Conservation (phyloP, 768 basidiomycete genomes). For the Piloderma croceum region DNA sequence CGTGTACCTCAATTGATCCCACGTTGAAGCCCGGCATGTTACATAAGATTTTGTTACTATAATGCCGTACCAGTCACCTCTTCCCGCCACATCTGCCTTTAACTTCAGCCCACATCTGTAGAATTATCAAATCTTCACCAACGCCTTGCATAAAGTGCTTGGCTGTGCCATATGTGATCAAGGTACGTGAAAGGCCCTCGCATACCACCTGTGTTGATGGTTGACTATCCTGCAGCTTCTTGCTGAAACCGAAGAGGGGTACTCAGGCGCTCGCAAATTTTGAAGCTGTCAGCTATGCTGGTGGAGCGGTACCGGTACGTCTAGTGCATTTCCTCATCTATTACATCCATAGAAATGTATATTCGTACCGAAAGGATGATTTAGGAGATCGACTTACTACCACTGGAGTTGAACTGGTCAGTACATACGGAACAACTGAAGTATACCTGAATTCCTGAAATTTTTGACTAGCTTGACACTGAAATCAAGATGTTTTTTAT, state of each 20-base stretch:
- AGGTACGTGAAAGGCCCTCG: too few relatives aligned
- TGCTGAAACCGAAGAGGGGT: conserved; percentile 43
- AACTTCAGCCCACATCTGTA: conserved; percentile 40
- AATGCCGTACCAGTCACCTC: conserved; percentile 25
- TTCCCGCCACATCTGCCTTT: conserved; percentile 41
- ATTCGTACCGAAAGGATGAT: conserved; percentile 27
- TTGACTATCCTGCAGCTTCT: conserved; percentile 27
- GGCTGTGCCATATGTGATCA: conserved; percentile 35
- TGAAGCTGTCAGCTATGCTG: conserved; percentile 47
- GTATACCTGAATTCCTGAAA: conserved; percentile 10
- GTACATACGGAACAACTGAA: conserved; percentile 44
- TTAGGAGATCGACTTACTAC: conserved; percentile 45
- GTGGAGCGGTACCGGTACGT: conserved; percentile 41
- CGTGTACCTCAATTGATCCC: conserved; percentile 17
- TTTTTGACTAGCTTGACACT: too few relatives aligned
- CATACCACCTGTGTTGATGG: background rate
- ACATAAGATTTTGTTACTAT: conserved; percentile 3
- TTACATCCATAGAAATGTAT: background rate
- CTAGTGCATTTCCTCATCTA: background rate
- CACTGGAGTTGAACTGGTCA: conserved; percentile 44
- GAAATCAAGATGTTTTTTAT: background rate
- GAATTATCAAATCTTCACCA: conserved; percentile 30
- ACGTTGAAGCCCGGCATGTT: background rate
- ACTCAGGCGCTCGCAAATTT: conserved; percentile 35
- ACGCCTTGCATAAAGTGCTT: conserved; percentile 27